phyloP scores from a whole-genome alignment of 179 eudicot species.

The Corrigiola litoralis region DNA sequence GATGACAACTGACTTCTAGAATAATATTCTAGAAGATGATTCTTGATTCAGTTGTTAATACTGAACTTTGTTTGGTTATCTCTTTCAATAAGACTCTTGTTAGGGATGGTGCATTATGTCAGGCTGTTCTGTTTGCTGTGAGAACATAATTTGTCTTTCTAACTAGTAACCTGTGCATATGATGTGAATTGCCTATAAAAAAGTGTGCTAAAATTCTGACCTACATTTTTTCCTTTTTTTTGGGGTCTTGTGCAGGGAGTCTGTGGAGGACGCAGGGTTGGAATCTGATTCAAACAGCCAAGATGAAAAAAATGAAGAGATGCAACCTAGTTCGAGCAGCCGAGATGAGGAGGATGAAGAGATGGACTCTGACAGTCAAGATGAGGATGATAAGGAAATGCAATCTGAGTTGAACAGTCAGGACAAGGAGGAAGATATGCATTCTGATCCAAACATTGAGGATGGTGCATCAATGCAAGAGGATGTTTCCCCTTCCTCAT shows the following conservation, averaged over 20 bases:
- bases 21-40: not conserved
- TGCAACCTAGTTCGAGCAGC: not conserved
- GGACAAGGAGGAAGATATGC: not conserved
- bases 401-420: slow-evolving; percentile 1
- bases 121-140: not conserved
- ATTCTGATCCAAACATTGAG: not conserved
- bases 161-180: not conserved
- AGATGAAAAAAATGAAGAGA: not conserved
- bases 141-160: not conserved
- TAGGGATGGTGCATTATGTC: not conserved
- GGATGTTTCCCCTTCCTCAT: not conserved
- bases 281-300: not conserved
- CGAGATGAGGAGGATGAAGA: not conserved
- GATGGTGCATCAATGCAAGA: slow-evolving; percentile 3
- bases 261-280: not conserved
- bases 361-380: too few species aligned
- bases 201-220: not conserved
- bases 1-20: slow-evolving; percentile 22
- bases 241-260: not conserved
- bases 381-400: not conserved
- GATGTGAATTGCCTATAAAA: not conserved
- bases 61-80: too few species aligned
- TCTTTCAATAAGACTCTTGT: too few species aligned
- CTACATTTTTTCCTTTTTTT: not conserved
- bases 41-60: not conserved